phyloP scores from a whole-genome alignment of 192 early-diverging fungal genomes.

The Podila epicladia region DNA sequence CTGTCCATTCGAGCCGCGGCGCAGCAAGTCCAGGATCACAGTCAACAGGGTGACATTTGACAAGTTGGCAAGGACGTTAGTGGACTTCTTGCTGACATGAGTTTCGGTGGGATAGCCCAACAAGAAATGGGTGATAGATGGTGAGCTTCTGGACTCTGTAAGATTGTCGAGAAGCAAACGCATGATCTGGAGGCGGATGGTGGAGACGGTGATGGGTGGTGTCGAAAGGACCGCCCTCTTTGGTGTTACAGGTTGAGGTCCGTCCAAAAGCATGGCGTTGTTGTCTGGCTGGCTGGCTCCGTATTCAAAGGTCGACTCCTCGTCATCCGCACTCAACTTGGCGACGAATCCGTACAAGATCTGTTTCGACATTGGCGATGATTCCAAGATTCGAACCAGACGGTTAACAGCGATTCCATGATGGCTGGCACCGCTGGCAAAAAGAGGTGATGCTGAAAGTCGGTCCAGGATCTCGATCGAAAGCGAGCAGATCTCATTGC shows the following conservation, averaged over 20 bases:
- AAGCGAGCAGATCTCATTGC: constrained; percentile 79
- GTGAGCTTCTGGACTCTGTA: constrained; percentile 57
- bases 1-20: constrained; percentile 53
- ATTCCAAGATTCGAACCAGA: constrained; percentile 75
- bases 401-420: constrained; percentile 70
- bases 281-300: constrained; percentile 9
- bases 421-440: constrained; percentile 63
- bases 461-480: constrained; percentile 74
- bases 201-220: constrained; percentile 29
- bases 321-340: constrained; percentile 76
- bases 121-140: constrained; percentile 90
- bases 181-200: constrained; percentile 84
- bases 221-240: constrained; percentile 32
- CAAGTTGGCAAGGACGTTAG: constrained; percentile 47
- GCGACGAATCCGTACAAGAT: constrained; percentile 84
- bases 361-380: constrained; percentile 66
- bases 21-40: constrained; percentile 68
- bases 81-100: constrained; percentile 41
- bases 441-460: constrained; percentile 77
- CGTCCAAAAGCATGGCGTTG: constrained; percentile 30
- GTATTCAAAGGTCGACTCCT: constrained; percentile 32
- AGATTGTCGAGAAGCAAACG: constrained; percentile 87
- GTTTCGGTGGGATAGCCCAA: constrained; percentile 74
- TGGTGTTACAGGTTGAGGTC: constrained; percentile 42
- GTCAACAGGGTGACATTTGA: constrained; percentile 66